Conservation (phyloP, 2,329 filamentous ascomycete species). For the Hawksworthiomyces lignivorus region DNA sequence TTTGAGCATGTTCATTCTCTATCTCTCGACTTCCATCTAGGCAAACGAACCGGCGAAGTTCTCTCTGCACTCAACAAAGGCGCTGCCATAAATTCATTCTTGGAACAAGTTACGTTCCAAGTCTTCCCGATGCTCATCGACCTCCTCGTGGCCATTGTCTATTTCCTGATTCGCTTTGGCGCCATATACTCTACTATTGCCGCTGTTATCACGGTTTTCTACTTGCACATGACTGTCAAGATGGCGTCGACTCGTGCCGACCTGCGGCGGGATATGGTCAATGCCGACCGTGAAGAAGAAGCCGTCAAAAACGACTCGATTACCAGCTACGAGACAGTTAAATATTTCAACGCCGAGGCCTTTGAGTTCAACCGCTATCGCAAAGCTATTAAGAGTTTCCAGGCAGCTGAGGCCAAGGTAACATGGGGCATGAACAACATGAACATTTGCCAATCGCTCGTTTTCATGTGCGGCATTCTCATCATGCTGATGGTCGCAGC, state of each 20-base stretch:
- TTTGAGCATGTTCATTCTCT: constrained; percentile 97
- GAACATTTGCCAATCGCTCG: constrained; percentile 72
- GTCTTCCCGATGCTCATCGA: constrained; percentile 93
- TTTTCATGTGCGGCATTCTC: constrained; percentile 71
- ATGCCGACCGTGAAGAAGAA: constrained; percentile 88
- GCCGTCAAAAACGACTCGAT: constrained; percentile 98
- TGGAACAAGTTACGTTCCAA: constrained; percentile 94
- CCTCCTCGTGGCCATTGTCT: constrained; percentile 74
- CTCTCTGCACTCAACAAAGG: constrained; percentile 94
- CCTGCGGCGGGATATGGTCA: constrained; percentile 87
- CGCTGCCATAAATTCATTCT: constrained; percentile 89
- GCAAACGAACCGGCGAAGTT: constrained; percentile 94
- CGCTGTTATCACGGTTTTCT: constrained; percentile 85
- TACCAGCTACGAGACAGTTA: constrained; percentile 94
- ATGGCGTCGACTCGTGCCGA: constrained; percentile 92
- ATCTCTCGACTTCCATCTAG: constrained; percentile 91
- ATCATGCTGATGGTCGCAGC: constrained; percentile 66
- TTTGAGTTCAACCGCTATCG: constrained; percentile 72
- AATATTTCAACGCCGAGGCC: constrained; percentile 79
- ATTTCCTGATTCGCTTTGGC: constrained; percentile 73
- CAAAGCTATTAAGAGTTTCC: constrained; percentile 61
- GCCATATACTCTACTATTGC: constrained; percentile 86
- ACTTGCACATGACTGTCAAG: constrained; percentile 91
- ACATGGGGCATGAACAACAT: constrained; percentile 69
- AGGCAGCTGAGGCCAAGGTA: constrained; percentile 67